Percentiles rank a stretch among this genome's conserved stretches.
Conservation (phyloP, 2,329 filamentous ascomycete genomes). For the Xylaria sp. region DNA sequence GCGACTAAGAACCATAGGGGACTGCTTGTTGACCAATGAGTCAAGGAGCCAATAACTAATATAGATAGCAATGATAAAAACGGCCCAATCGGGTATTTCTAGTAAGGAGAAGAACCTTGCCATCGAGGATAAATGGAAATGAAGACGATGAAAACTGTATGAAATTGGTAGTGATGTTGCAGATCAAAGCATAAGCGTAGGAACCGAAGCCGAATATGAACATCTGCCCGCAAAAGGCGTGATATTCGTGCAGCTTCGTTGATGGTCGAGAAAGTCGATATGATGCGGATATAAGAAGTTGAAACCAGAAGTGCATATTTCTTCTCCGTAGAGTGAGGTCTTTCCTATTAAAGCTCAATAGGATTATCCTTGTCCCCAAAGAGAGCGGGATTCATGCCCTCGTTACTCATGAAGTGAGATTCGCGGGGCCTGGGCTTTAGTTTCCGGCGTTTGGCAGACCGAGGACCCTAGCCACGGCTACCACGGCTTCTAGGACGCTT, state of each 20-base stretch:
- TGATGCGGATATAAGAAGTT: background rate
- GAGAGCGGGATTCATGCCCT: background rate
- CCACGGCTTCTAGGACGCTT: conserved; percentile 13
- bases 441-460: conserved; percentile 15
- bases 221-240: no score
- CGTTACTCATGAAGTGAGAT: conserved; percentile 1
- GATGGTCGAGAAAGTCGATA: no score
- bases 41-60: background rate
- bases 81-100: background rate
- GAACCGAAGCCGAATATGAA: no score
- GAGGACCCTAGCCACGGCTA: conserved; percentile 5
- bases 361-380: background rate
- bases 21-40: background rate
- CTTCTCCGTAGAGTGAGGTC: background rate
- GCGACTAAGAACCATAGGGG: background rate
- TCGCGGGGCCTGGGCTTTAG: background rate
- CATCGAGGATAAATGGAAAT: background rate
- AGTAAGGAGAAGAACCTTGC: background rate
- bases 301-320: background rate
- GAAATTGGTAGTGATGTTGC: no score
- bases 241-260: no score
- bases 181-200: no score
- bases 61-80: background rate
- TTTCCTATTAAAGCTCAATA: conserved; percentile 1
- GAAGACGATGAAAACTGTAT: background rate